Base-by-base conservation (phyloP, 1,139 yeast genomes). In the Geotrichum klebahnii region DNA sequence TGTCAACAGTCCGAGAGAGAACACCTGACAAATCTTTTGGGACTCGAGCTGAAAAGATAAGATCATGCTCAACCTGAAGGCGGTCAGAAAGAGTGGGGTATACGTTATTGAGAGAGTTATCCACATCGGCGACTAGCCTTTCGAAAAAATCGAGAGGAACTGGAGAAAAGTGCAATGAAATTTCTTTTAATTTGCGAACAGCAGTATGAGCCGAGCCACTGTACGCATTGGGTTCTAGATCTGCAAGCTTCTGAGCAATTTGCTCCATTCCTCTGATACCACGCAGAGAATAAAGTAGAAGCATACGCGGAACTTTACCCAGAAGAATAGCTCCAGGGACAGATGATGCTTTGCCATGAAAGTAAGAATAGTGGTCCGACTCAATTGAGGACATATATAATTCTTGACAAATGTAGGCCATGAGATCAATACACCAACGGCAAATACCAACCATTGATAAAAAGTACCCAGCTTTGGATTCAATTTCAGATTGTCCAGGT, bases 381-480 rank as follows among this genome's bases (percentile, higher is more conserved):
- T 58, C 57, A 2, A 59, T 52, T 3, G 66, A 59, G 0, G 66
- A 61, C 48, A 62, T 44, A 46, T 66, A 67, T 20, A 88, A 64
- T 57, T 87, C 95, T 62, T 87, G 94, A 52, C 80, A 78, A 42
- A 84, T 64, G 54, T 77, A 79, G 0, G 80, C 77, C 58, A 85
- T 71, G 52, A 85, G 74, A 61, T 87, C 95, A 37, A 84, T 73
- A 53, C 83, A 74, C 95, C 95, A 88, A 57, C 86, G 76, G n/a
- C 83, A 76, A 37, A 81, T 77, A 0, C 96, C 95, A 19, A 84
- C 65, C 47, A 84, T 73, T 17, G 84, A 77, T 51, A 81, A 67
- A 5, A 83, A 72, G 53, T 80, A 63, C 71, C 61, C 81, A 80
- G 45, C 81, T 79, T 59, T 84, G 65, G 50, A 76, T 16, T 77